phyloP scores from a whole-genome alignment of 2,329 filamentous ascomycete species.

The Colletotrichum theobromicola region DNA sequence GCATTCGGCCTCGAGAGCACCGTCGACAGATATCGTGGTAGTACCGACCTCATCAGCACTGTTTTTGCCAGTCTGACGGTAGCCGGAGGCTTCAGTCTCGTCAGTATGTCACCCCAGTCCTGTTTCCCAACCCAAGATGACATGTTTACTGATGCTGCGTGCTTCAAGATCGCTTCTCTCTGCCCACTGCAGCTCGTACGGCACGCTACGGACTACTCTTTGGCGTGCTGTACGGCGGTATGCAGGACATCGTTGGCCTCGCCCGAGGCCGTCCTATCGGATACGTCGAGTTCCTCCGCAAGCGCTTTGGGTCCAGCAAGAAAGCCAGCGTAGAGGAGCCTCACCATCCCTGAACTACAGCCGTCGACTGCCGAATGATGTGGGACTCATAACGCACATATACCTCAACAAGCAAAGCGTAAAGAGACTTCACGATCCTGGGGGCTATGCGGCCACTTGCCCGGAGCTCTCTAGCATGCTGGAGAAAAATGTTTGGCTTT shows the following conservation, averaged over 20 bases:
- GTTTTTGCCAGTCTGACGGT: constrained; percentile 83
- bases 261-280: constrained; percentile 74
- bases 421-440: too few relatives aligned
- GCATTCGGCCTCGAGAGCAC: constrained; percentile 87
- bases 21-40: constrained; percentile 74
- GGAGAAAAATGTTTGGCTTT: background rate
- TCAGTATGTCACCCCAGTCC: constrained; percentile 63
- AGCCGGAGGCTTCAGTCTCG: constrained; percentile 84
- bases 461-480: too few relatives aligned
- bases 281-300: constrained; percentile 73
- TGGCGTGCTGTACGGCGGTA: constrained; percentile 79
- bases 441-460: too few relatives aligned
- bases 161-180: constrained; percentile 75
- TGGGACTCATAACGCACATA: background rate
- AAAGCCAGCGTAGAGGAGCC: background rate
- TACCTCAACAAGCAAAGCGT: too few relatives aligned
- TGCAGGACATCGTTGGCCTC: constrained; percentile 77
- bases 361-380: background rate
- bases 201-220: constrained; percentile 81
- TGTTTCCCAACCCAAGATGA: background rate
- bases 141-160: background rate
- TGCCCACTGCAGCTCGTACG: constrained; percentile 77
- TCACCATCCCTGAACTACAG: background rate
- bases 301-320: constrained; percentile 32
- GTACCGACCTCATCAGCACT: constrained; percentile 80